Evolutionary conservation across 1,284 basidiomycete species (phyloP), one percentile per base, ranked within the genome.

Genomic region (Trichosporon faecale): DNA sequence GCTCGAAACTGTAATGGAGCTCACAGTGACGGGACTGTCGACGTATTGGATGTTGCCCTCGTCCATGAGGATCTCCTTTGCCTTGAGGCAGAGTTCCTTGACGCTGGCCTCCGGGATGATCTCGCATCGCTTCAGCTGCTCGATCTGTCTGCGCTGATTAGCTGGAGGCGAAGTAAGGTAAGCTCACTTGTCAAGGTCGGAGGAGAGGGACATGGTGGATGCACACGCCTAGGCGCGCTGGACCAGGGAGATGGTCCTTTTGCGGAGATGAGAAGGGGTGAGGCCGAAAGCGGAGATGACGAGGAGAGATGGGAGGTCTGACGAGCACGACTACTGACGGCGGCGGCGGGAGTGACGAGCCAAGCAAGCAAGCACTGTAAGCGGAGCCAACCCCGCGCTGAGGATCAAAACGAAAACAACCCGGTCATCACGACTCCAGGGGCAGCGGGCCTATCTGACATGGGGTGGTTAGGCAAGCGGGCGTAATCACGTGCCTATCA

Each of bases 41-140:
- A 99, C 93, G 77, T 91, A 90, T 83, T 98, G 95, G 1, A 99
- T 94, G 80, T 99, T 99, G 7, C 92, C 94, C 84, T 99, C 96
- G 84, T 98, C 96, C 77, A 99, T 93, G 35, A 96, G 85, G 72
- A 98, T 96, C 85, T 98, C 96, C 72, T 95, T 88, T 23, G 96
- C 96, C 80, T 96, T 97, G 76, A 95, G 86, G 83, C 96, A 99
- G 33, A 99, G 87, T 76, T 91, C 88, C 80, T 96, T 95, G 73
- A 97, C 95, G 76, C 95, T 90, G 72, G 92, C 90, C 83, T 98
- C 95, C 23, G 93, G 92, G 76, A 98, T 95, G 69, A 91, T 91
- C 80, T 96, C 93, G 85, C 95, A 97, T 74, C 91, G 89, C 80
- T 90, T 89, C 66, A 97, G 88, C 82, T 95, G 94, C 76, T 91